A percentile compares a stretch with the other conserved stretches of the same genome.
Conservation (phyloP, 176 grass and related monocot genomes). For the Thalia dealbata region DNA sequence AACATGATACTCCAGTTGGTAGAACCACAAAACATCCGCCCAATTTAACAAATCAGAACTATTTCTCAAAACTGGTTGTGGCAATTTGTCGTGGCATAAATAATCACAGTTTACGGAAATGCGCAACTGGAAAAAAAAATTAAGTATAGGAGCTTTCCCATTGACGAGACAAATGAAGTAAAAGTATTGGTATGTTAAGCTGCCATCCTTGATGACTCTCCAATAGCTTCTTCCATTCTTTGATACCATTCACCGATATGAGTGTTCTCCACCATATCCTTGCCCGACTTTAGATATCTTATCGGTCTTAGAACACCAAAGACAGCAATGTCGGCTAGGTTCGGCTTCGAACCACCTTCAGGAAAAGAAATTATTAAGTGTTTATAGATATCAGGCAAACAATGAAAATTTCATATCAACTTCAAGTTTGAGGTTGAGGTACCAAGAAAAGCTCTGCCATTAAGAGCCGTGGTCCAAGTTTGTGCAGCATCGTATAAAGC, state of each 20-base stretch:
- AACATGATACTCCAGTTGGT: background rate
- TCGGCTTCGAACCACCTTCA: constrained; percentile 79
- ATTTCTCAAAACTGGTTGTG: background rate
- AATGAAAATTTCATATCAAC: background rate
- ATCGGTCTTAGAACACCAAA: constrained; percentile 93
- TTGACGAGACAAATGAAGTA: constrained; percentile 2
- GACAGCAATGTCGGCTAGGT: constrained; percentile 84
- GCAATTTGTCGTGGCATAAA: background rate
- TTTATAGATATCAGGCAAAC: background rate
- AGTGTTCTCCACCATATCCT: constrained; percentile 87
- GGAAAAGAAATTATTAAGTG: background rate
- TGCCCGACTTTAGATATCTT: constrained; percentile 61
- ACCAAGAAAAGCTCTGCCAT: constrained; percentile 86
- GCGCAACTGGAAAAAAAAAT: background rate
- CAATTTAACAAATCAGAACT: background rate
- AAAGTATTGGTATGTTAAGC: constrained; percentile 24
- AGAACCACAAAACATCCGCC: background rate
- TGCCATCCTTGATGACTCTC: constrained; percentile 59
- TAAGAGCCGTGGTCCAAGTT: constrained; percentile 68
- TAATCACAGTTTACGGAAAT: background rate
- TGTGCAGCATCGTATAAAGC: constrained; percentile 66
- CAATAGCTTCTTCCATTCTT: constrained; percentile 73
- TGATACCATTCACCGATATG: constrained; percentile 77
- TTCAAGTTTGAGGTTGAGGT: constrained; percentile 7
- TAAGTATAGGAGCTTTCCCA: background rate